Base-by-base conservation (phyloP, 2,329 filamentous ascomycete genomes). In the Mycocentrospora acerina region DNA sequence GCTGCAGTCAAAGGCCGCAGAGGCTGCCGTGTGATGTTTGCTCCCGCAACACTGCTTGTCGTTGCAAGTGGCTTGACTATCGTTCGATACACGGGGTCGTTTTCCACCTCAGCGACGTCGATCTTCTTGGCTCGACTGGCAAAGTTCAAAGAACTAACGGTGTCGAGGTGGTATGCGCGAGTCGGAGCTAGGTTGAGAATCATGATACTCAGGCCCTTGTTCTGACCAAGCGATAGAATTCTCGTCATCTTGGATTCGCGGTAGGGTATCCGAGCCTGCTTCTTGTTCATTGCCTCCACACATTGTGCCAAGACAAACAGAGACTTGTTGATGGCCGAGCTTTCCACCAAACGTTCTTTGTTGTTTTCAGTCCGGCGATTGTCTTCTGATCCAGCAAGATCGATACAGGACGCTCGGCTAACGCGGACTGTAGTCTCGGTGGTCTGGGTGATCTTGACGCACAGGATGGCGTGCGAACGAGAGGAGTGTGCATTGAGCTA, bases 241-340 rank as follows among this genome's bases (percentile, higher is more conserved):
- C 91, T 81, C 1, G 93, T 97, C 91, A 97, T 96, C 74, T 97
- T 96, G 37, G 87, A 93, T 64, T 96, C 91, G 40, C 91, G 80
- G 66, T 95, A 97, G 0, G 93, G 91, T 58, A 97, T 91, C 24
- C 91, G 81, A 55, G 69, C 66, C 44, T 83, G 79, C 57, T 83
- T 83, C 62, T 81, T 82, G 59, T 86, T 87, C 62, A 97, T 97
- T 39, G 91, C 91, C 63, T 97, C 91, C 36, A 97, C 91, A 57
- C 91, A 97, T 65, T 95, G 90, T 29, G 89, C 91, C 32, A 97
- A 73, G 13, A 96, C 90, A 59, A 97, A 97, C 6, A 97, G 76
- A 48, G 88, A 94, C 72, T 96, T 97, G 77, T 97, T 97, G 74
- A 97, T 97, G 59, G 88, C 91, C 0, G 91, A 90, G 26, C 90